Evolutionary conservation across 345 rosid genomes (phyloP).

Genomic region (Acer negundo): DNA sequence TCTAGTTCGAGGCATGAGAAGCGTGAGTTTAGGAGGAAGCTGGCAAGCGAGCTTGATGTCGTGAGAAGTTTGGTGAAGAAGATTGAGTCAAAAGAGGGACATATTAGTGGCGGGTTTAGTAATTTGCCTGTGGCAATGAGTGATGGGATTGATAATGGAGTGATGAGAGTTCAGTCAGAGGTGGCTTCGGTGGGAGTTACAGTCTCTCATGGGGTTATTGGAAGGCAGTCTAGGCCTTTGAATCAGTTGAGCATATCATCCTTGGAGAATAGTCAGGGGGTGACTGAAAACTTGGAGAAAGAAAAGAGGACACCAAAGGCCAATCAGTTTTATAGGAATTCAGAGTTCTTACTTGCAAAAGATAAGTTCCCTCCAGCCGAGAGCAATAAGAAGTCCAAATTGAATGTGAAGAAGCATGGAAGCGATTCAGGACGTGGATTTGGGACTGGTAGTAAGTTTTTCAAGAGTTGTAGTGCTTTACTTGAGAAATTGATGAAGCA

Average conservation of each 20-base stretch:
- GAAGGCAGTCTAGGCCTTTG: slow-evolving; percentile 71
- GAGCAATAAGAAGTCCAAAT: slow-evolving; percentile 88
- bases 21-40: slow-evolving; percentile 67
- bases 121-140: slow-evolving; percentile 36
- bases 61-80: slow-evolving; percentile 79
- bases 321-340: slow-evolving; percentile 87
- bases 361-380: slow-evolving; percentile 98
- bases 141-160: slow-evolving; percentile 52
- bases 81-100: slow-evolving; percentile 76
- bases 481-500: slow-evolving; percentile 95
- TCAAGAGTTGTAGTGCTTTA: slow-evolving; percentile 70
- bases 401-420: slow-evolving; percentile 74
- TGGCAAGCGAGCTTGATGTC: slow-evolving; percentile 70
- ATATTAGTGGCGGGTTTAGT: slow-evolving; percentile 48
- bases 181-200: slow-evolving; percentile 56
- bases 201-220: slow-evolving; percentile 52
- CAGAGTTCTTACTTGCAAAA: slow-evolving; percentile 94
- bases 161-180: slow-evolving; percentile 60
- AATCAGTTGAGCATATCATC: slow-evolving; percentile 72
- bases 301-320: slow-evolving; percentile 99
- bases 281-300: slow-evolving; percentile 73
- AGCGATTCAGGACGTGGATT: slow-evolving; percentile 56
- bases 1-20: slow-evolving; percentile 62
- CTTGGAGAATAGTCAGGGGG: slow-evolving; percentile 68
- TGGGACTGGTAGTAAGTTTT: slow-evolving; percentile 56